phyloP scores from a whole-genome alignment of 352 stramenopile species.

The Bremia lactucae region DNA sequence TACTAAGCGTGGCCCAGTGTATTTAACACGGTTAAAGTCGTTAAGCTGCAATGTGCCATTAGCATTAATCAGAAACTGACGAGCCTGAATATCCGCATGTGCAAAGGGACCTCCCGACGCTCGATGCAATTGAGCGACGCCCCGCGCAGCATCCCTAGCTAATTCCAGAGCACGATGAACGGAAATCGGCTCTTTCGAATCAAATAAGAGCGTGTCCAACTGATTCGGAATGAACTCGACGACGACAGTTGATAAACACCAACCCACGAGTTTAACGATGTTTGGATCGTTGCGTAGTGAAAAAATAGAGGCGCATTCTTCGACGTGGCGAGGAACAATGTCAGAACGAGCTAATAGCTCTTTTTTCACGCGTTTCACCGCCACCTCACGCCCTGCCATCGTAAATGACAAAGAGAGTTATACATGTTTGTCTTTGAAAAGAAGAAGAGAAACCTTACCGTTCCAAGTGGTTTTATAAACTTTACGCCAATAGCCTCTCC shows the following conservation, averaged over 20 bases:
- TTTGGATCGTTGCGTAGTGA: slow-evolving; percentile 56
- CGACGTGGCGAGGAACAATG: slow-evolving; percentile 62
- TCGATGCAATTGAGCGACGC: slow-evolving; percentile 55
- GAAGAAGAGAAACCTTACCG: too few relatives aligned
- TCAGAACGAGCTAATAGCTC: slow-evolving; percentile 38
- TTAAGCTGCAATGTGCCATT: slow-evolving; percentile 54
- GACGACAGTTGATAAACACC: slow-evolving; percentile 67
- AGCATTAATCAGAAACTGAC: slow-evolving; percentile 65
- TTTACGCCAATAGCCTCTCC: slow-evolving; percentile 60
- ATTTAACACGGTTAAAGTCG: slow-evolving; percentile 78
- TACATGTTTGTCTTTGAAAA: too few relatives aligned
- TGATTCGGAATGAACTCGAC: slow-evolving; percentile 62
- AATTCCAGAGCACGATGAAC: slow-evolving; percentile 41
- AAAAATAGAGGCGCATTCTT: slow-evolving; percentile 61
- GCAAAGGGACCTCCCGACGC: slow-evolving; percentile 52
- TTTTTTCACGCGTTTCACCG: slow-evolving; percentile 61
- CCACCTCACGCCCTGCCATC: slow-evolving; percentile 36
- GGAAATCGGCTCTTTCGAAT: slow-evolving; percentile 27
- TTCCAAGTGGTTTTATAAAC: slow-evolving; percentile 67
- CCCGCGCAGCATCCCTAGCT: slow-evolving; percentile 39
- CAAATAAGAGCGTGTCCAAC: slow-evolving; percentile 52
- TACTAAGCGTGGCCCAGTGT: slow-evolving; percentile 32
- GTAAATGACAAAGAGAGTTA: not conserved
- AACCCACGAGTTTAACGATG: slow-evolving; percentile 58
- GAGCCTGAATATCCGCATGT: slow-evolving; percentile 72